A percentile compares a stretch with the other conserved stretches of the same genome.
These are phyloP conservation scores for Usnea hakonensis DNA, from an alignment of 495 filamentous ascomycete species.

Conservation along the genomic window DNA sequence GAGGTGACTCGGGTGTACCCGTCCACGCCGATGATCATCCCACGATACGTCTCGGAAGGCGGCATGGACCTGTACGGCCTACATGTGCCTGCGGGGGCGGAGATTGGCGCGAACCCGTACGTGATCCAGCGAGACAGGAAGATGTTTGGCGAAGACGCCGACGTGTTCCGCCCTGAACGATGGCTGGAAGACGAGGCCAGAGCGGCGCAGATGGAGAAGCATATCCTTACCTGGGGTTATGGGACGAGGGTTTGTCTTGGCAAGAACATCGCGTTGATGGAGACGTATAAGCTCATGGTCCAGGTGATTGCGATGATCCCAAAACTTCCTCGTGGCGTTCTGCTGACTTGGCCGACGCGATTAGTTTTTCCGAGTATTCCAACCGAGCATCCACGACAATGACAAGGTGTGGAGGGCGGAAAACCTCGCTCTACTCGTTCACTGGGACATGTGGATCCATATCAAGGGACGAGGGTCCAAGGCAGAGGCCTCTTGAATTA, in stretches of 20 bases:
- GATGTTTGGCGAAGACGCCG: not conserved
- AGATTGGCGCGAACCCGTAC: not conserved
- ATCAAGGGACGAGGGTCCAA: not conserved
- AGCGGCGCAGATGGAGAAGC: not conserved
- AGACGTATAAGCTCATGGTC: conserved; percentile 46
- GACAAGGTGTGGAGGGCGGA: not conserved
- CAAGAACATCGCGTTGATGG: conserved; percentile 48
- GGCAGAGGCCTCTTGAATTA: too few species aligned
- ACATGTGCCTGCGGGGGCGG: not conserved
- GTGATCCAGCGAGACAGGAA: not conserved
- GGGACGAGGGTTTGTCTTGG: conserved; percentile 49
- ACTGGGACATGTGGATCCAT: conserved; percentile 6
- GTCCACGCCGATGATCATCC: not conserved
- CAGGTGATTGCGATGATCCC: conserved; percentile 32
- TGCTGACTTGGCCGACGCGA: too few species aligned
- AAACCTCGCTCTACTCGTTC: not conserved
- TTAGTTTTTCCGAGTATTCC: not conserved
- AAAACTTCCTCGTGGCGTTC: too few species aligned
- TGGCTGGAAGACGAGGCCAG: not conserved
- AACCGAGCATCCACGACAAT: not conserved
- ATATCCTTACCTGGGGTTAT: conserved; percentile 39
- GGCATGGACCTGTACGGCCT: not conserved
- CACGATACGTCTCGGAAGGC: not conserved
- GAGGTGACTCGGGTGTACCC: not conserved
- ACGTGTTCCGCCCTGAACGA: not conserved